A percentile compares a stretch with the other conserved stretches of the same genome.
Conservation (phyloP, 495 filamentous ascomycete genomes). For the Tuber calosporum region DNA sequence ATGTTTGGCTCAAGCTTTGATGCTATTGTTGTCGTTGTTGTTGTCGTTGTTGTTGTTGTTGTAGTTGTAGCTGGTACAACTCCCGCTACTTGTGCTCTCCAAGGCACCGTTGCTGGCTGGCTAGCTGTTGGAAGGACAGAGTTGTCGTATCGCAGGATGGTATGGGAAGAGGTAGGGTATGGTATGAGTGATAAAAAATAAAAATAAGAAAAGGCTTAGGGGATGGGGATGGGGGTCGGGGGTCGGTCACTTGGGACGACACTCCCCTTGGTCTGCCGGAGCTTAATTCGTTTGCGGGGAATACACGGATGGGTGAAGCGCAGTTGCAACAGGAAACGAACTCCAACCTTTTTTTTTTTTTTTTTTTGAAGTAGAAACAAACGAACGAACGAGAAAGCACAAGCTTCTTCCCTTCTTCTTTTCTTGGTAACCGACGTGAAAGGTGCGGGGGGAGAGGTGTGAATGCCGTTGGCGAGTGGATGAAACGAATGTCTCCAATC, state of each 20-base stretch:
- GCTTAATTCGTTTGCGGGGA: background rate
- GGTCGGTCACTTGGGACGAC: constrained; percentile 2
- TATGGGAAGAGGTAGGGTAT: background rate
- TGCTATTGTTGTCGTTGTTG: constrained; percentile 1
- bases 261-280: background rate
- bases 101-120: background rate
- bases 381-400: background rate
- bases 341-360: background rate
- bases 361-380: background rate
- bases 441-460: constrained; percentile 14
- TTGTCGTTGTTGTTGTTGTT: too few species aligned
- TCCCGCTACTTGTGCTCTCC: background rate
- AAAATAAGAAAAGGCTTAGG: background rate
- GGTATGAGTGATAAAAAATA: too few species aligned
- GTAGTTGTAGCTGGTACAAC: background rate
- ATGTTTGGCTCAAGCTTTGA: background rate
- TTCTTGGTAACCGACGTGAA: background rate
- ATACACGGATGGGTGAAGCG: background rate
- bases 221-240: constrained; percentile 1
- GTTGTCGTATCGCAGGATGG: constrained; percentile 6
- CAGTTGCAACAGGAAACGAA: background rate
- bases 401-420: background rate
- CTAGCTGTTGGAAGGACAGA: constrained; percentile 1
- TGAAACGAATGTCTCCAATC: background rate
- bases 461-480: constrained; percentile 5